These are phyloP conservation scores for Puccinia horiana DNA, from an alignment of 1,284 basidiomycete genomes.

Conservation along the genomic window DNA sequence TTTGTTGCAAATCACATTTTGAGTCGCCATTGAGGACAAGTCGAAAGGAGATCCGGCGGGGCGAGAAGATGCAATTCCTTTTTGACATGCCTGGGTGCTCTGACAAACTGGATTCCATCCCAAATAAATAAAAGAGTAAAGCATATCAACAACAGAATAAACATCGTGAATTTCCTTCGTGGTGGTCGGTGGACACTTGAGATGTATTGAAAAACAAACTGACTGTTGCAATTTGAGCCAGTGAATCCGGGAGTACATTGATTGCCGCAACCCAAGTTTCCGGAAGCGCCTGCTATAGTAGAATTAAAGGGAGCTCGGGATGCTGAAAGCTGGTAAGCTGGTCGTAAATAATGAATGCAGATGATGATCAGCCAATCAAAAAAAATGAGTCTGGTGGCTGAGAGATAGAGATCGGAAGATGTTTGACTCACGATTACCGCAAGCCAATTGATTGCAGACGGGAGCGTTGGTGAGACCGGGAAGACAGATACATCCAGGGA, in stretches of 20 bases:
- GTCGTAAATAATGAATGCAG: neutral
- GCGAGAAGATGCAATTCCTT: constrained; percentile 17
- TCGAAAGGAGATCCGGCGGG: neutral
- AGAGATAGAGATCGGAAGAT: neutral
- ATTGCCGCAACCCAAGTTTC: constrained; percentile 24
- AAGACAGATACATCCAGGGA: constrained; percentile 20
- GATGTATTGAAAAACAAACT: neutral
- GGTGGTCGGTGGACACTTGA: neutral
- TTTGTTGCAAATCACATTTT: constrained; percentile 35
- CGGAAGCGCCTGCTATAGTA: constrained; percentile 4
- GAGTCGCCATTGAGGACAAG: neutral
- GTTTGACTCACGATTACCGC: constrained; percentile 37
- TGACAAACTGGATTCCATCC: constrained; percentile 37
- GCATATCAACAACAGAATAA: neutral
- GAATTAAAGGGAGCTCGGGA: constrained; percentile 7
- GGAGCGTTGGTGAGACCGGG: constrained; percentile 36
- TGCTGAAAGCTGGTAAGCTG: constrained; percentile 16
- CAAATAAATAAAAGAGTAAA: neutral
- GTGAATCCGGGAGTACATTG: constrained; percentile 34
- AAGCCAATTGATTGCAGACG: constrained; percentile 18
- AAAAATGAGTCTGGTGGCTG: too few species aligned
- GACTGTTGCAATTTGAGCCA: constrained; percentile 45
- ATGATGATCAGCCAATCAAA: neutral
- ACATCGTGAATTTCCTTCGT: neutral
- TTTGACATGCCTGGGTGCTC: constrained; percentile 22